Percentiles rank a stretch among this genome's conserved stretches.
These are phyloP conservation scores for Scorias spongiosa DNA, from an alignment of 2,329 filamentous ascomycete genomes.

Conservation along the genomic window DNA sequence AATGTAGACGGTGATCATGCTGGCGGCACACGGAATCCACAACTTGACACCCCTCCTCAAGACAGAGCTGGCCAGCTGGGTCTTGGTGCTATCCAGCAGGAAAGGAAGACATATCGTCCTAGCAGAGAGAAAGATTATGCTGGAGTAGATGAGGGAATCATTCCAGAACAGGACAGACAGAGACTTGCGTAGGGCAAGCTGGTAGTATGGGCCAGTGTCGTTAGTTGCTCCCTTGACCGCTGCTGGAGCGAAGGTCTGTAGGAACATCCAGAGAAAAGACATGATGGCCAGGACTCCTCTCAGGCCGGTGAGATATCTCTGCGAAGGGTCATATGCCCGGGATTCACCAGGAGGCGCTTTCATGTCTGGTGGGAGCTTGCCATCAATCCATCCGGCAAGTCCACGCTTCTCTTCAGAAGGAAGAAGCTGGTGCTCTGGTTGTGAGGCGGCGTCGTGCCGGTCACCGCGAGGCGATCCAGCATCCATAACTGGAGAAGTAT, in stretches of 20 bases:
- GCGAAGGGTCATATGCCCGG: conserved; percentile 2
- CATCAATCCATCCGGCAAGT: background rate
- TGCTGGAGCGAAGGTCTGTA: conserved; percentile 27
- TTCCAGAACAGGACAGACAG: conserved; percentile 33
- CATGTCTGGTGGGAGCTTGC: background rate
- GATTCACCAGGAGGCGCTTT: background rate
- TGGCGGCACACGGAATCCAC: conserved; percentile 26
- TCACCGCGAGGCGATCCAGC: background rate
- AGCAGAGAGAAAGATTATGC: conserved; percentile 30
- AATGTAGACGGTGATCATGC: conserved; percentile 23
- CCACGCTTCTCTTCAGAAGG: background rate
- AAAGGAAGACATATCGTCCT: conserved; percentile 27
- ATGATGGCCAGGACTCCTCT: conserved; percentile 27
- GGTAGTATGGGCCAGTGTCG: conserved; percentile 20
- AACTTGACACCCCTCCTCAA: conserved; percentile 28
- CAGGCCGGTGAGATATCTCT: conserved; percentile 25
- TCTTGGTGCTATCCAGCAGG: conserved; percentile 19
- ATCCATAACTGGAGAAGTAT: background rate
- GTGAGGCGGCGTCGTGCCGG: background rate
- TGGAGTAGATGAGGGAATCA: conserved; percentile 29
- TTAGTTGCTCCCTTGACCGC: conserved; percentile 24
- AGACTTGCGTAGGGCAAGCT: conserved; percentile 27
- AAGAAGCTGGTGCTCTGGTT: background rate
- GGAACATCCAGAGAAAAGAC: conserved; percentile 29
- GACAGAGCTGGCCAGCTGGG: conserved; percentile 22